Conservation (phyloP, 345 rosid genomes). For the Hevea brasiliensis region DNA sequence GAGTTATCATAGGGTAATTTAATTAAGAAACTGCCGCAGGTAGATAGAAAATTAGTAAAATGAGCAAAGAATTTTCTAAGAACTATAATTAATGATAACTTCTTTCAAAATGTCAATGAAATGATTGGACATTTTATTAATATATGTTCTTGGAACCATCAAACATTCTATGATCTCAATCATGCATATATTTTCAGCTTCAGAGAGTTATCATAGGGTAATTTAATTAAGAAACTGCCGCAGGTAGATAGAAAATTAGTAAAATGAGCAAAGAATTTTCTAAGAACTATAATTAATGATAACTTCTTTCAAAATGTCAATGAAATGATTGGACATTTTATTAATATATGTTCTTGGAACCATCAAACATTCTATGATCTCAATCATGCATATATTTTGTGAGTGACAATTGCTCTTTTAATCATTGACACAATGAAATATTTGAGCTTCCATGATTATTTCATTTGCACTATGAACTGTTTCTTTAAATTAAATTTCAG, state of each 20-base stretch:
- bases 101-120: background rate
- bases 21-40: background rate
- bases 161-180: background rate
- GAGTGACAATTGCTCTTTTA: slow-evolving; percentile 41
- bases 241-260: background rate
- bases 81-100: too few species aligned
- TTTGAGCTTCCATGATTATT: slow-evolving; percentile 8
- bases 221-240: background rate
- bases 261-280: too few species aligned
- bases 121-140: background rate
- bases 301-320: too few species aligned
- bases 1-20: too few species aligned
- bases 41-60: background rate
- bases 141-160: background rate
- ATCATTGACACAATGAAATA: background rate
- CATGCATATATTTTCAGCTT: background rate
- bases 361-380: background rate
- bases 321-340: background rate
- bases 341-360: background rate
- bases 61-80: too few species aligned
- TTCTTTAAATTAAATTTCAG: background rate
- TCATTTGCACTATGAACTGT: background rate
- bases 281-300: too few species aligned
- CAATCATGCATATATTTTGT: slow-evolving; percentile 29
- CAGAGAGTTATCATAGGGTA: too few species aligned